Evolutionary conservation across 371 early-diverging fungal species (phyloP), one percentile per base, ranked within the genome.

Genomic region (Mortierella sp.): DNA sequence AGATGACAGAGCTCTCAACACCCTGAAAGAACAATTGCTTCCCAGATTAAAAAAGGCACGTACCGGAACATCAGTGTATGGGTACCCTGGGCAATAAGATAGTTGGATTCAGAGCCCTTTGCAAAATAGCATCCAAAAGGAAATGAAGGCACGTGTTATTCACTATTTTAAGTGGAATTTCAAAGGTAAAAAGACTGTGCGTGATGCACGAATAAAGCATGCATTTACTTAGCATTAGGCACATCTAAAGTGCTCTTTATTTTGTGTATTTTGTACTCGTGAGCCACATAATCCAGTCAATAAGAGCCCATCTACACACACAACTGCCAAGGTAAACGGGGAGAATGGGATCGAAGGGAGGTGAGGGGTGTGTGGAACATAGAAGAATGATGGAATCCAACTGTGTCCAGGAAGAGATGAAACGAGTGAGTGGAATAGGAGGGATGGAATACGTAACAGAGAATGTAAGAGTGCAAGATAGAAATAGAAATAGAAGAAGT

Each of bases 181-280:
- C 28, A 28, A 28, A 28, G 28, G 28, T 28, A 43, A 6, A 43
- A 43, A 11, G 43, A 43, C 43, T 43, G 43, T 43, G 43, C 43
- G 43, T 52, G 21, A 52, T 52, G 52, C 52, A 52, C 52, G 52
- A 52, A 7, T n/a, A n/a, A 21, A 52, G 52, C 43, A 43, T 52
- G 52, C 52, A 52, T 52, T 52, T 52, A 52, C 52, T 52, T 52
- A 16, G 52, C 52, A 52, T 52, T 19, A 19, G 10, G 52, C 28
- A 28, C 28, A 28, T 28, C 28, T 28, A 28, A 28, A 28, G 28
- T 28, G 52, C 52, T 52, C 52, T 52, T 19, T n/a, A 2, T 21
- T 52, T n/a, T 52, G 28, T 52, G 10, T 52, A 21, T 52, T 21
- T 52, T 45, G 45, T 16, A 45, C 45, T 45, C 45, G 13, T 52